A percentile compares a stretch with the other conserved stretches of the same genome.
Conservation (phyloP, 139 green algal species). For the Picochlorum sp. region DNA sequence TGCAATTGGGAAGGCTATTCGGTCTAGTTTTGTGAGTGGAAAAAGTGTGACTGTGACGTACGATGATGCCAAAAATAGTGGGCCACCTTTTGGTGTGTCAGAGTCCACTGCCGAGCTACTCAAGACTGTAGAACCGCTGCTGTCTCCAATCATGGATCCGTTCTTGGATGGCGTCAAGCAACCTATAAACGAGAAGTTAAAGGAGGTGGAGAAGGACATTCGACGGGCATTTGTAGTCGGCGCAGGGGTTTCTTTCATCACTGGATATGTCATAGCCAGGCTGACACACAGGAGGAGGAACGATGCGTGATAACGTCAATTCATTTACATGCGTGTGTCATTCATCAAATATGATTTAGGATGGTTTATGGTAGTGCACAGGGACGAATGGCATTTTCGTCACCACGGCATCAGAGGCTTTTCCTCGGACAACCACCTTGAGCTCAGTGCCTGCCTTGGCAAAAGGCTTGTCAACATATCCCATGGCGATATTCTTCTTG, state of each 20-base stretch:
- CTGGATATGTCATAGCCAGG: slow-evolving; percentile 7
- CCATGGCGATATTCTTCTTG: slow-evolving; percentile 98
- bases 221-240: background rate
- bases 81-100: background rate
- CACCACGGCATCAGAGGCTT: slow-evolving; percentile 67
- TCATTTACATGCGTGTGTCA: background rate
- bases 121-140: slow-evolving; percentile 21
- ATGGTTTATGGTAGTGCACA: slow-evolving; percentile 67
- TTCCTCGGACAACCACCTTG: slow-evolving; percentile 89
- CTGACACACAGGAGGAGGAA: background rate
- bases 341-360: background rate
- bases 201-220: slow-evolving; percentile 7
- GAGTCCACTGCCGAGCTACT: background rate
- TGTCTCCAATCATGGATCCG: slow-evolving; percentile 21
- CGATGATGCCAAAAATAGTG: slow-evolving; percentile 2
- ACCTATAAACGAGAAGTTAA: slow-evolving; percentile 11
- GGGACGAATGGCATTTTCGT: slow-evolving; percentile 99
- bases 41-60: slow-evolving; percentile 4
- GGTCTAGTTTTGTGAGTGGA: slow-evolving; percentile 6
- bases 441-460: slow-evolving; percentile 90
- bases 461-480: slow-evolving; percentile 85
- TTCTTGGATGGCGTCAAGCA: slow-evolving; percentile 27
- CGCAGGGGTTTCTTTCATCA: slow-evolving; percentile 1
- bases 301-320: background rate
- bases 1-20: slow-evolving; percentile 14